Conservation (phyloP, 441 rosid genomes). For the Gossypium lobatum region DNA sequence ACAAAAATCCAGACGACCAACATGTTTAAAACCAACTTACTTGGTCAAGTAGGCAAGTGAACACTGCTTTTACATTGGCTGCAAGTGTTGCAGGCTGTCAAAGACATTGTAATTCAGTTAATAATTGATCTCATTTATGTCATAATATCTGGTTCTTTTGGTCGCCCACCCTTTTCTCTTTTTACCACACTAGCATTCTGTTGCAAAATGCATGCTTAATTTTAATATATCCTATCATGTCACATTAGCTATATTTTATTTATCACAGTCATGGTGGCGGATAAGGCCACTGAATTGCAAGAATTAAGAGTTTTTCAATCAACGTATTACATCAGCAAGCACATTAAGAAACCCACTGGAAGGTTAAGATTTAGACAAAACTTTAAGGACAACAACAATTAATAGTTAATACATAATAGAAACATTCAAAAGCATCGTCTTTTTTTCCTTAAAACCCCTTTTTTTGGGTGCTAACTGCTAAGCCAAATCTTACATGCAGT, state of each 20-base stretch:
- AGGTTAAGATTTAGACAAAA: background rate
- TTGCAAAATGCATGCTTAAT: background rate
- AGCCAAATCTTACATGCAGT: background rate
- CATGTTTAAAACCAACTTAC: slow-evolving; percentile 45
- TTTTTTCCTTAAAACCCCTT: background rate
- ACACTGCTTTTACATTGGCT: slow-evolving; percentile 77
- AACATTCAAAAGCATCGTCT: background rate
- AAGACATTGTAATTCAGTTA: slow-evolving; percentile 24
- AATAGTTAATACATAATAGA: background rate
- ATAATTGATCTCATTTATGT: background rate
- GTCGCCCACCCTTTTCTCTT: background rate
- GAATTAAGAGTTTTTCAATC: background rate
- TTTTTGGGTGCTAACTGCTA: background rate
- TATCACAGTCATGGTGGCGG: background rate
- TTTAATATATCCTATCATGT: background rate
- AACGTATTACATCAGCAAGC: background rate
- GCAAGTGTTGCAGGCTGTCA: slow-evolving; percentile 82
- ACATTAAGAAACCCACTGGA: background rate
- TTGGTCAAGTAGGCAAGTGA: slow-evolving; percentile 89
- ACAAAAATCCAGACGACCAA: slow-evolving; percentile 10
- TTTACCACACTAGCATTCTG: background rate
- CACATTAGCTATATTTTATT: background rate
- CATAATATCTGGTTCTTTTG: background rate
- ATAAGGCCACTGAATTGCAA: background rate
- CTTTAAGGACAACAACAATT: background rate